Conservation (phyloP, 805 yeast species). For the Pichia cabralensis region DNA sequence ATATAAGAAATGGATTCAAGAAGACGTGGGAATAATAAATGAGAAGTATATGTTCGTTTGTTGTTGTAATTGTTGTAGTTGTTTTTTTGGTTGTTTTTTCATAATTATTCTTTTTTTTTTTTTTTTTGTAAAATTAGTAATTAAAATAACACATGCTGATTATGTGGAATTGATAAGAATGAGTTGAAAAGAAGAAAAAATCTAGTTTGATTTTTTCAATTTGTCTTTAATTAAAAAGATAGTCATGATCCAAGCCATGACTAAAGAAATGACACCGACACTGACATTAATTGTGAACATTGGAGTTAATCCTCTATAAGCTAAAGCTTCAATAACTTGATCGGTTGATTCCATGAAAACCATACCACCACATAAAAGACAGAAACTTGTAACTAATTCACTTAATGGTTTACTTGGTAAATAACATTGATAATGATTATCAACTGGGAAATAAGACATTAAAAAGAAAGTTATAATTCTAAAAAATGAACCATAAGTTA, state of each 20-base stretch:
- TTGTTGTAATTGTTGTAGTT: too few relatives aligned
- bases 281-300: slow-evolving; percentile 89
- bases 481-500: slow-evolving; percentile 74
- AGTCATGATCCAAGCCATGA: slow-evolving; percentile 84
- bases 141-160: too few relatives aligned
- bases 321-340: slow-evolving; percentile 72
- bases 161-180: neutral
- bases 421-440: slow-evolving; percentile 12
- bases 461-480: slow-evolving; percentile 56
- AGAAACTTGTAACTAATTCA: slow-evolving; percentile 70
- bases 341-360: slow-evolving; percentile 90
- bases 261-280: slow-evolving; percentile 64
- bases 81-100: neutral
- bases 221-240: slow-evolving; percentile 54
- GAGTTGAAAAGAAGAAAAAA: neutral
- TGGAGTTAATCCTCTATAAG: slow-evolving; percentile 69
- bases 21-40: too few relatives aligned
- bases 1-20: too few relatives aligned
- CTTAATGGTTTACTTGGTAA: slow-evolving; percentile 72
- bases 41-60: too few relatives aligned
- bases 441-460: slow-evolving; percentile 35
- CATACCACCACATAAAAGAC: slow-evolving; percentile 78
- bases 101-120: neutral
- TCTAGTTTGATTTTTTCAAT: slow-evolving; percentile 24
- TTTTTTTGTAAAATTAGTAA: neutral